Base-by-base conservation (phyloP, 2,329 filamentous ascomycete genomes). In the Fusarium fracticaudum region DNA sequence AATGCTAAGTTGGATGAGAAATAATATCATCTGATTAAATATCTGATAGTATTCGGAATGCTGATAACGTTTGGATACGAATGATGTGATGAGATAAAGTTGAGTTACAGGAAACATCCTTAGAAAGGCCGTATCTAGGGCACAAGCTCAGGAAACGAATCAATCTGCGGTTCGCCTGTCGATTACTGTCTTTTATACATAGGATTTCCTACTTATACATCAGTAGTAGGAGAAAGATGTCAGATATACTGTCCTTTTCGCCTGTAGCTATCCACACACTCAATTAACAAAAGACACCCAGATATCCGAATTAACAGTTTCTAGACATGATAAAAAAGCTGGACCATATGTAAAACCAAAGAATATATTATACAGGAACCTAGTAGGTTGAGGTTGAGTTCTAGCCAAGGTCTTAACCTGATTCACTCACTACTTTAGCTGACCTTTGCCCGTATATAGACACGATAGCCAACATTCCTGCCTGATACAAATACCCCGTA, bases 61-160 rank as follows among this genome's bases (percentile, higher is more conserved):
- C 15, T 48, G 26, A 31, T 22, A 22, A 5, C 22, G 4, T 22
- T 4, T 20, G 24, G 44, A 20, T 4, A 15, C 15, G 12, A 24
- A 51, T 20, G 17, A 11, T 6, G 31, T 24, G 13, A 6, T 11
- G 48, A 18, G 13, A 24, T 20, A 14, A 2, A 51, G 48, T 8
- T 24, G 6, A 20, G 6, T 35, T 3, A 5, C 3, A 5, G 5
- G n/a, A 20, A 14, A 35, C 12, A 5, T 33, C 3, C 5, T 7
- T 33, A 2, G 8, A 20, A 20, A 5, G 2, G 4, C 3, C 0
- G 3, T 3, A 6, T 22, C 5, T 22, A 26, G 5, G 14, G 10
- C 18, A 17, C 2, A 12, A 22, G 7, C 5, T 1, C 5, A 17
- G 22, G 7, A 3, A 38, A 38, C 3, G 12, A 29, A 26, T 4